phyloP scores from a whole-genome alignment of 352 stramenopile species.

The Pythium biforme region DNA sequence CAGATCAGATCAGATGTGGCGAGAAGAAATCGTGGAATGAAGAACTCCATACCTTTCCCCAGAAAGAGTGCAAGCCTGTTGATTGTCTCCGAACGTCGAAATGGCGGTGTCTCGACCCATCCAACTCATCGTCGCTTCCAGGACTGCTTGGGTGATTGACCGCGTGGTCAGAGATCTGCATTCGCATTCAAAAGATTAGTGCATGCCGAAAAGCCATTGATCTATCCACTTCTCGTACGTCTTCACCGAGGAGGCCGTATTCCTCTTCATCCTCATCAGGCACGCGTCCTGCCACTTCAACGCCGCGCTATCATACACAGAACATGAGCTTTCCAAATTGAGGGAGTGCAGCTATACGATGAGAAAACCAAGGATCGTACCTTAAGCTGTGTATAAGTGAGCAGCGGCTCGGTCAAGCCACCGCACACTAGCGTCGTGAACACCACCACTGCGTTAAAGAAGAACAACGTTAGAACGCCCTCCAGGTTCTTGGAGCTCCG shows the following conservation, averaged over 20 bases:
- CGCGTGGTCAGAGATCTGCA: constrained; percentile 41
- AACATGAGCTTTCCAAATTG: background rate
- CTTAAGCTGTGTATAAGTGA: constrained; percentile 80
- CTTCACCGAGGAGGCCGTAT: constrained; percentile 37
- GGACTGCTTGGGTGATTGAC: constrained; percentile 20
- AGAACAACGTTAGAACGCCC: too few relatives aligned
- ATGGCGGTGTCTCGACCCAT: constrained; percentile 12
- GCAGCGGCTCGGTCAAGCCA: constrained; percentile 85
- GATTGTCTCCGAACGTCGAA: constrained; percentile 27
- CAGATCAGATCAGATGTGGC: background rate
- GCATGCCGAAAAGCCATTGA: background rate
- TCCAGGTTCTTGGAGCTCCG: too few relatives aligned
- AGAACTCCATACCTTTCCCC: constrained; percentile 43
- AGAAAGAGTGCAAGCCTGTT: constrained; percentile 57
- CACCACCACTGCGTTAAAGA: constrained; percentile 91
- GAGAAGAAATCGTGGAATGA: background rate
- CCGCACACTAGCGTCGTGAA: constrained; percentile 97
- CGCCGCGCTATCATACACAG: constrained; percentile 20
- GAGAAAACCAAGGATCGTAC: constrained; percentile 20
- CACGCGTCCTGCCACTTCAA: background rate
- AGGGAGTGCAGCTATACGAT: background rate
- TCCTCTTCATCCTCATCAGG: constrained; percentile 43
- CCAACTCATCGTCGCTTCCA: constrained; percentile 28
- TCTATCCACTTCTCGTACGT: constrained; percentile 18
- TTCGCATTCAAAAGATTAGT: constrained; percentile 6